Percentiles rank a stretch among this genome's conserved stretches.
These are phyloP conservation scores for Solanum chiquidenum DNA, from an alignment of 257 asterid genomes.

Conservation along the genomic window DNA sequence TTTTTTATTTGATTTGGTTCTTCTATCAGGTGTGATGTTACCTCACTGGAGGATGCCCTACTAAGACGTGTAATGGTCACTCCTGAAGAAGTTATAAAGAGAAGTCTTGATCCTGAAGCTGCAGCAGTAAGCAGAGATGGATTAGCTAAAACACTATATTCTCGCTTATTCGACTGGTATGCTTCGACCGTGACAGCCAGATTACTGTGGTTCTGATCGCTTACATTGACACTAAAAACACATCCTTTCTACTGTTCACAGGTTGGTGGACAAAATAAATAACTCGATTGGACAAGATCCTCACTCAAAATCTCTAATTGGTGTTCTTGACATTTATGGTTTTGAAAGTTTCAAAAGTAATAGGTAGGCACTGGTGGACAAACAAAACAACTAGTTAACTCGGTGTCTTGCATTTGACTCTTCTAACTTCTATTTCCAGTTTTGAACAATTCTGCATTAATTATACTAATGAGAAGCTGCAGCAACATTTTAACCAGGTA, in stretches of 20 bases:
- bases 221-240: background rate
- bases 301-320: slow-evolving; percentile 66
- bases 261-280: slow-evolving; percentile 95
- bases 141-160: slow-evolving; percentile 76
- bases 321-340: slow-evolving; percentile 97
- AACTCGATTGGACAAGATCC: slow-evolving; percentile 91
- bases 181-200: slow-evolving; percentile 3
- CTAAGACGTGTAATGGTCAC: slow-evolving; percentile 96
- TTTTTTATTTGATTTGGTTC: slow-evolving; percentile 7
- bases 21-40: slow-evolving; percentile 61
- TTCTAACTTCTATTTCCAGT: slow-evolving; percentile 31
- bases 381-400: background rate
- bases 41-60: slow-evolving; percentile 73
- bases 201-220: background rate
- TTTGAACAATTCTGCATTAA: slow-evolving; percentile 97
- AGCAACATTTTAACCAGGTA: slow-evolving; percentile 99
- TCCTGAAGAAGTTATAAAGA: slow-evolving; percentile 97
- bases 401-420: background rate
- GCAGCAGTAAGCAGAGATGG: slow-evolving; percentile 90
- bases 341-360: slow-evolving; percentile 89
- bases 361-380: slow-evolving; percentile 42
- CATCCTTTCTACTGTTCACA: slow-evolving; percentile 15
- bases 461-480: slow-evolving; percentile 94
- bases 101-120: slow-evolving; percentile 92
- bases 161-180: slow-evolving; percentile 95